A percentile compares a stretch with the other conserved stretches of the same genome.
Conservation (phyloP, 305 asterid species). For the Striga hermonthica region DNA sequence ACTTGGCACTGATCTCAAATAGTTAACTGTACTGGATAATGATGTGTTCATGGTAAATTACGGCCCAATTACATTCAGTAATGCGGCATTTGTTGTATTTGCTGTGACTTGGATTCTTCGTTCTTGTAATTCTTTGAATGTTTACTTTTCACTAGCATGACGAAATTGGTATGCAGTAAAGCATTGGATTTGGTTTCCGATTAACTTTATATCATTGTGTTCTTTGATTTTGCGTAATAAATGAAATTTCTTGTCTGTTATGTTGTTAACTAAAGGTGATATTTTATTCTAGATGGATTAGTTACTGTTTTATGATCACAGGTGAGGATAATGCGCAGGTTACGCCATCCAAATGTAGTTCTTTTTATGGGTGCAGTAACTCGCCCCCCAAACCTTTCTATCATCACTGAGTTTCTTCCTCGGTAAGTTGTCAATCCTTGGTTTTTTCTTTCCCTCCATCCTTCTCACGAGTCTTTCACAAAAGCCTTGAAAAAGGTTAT, state of each 20-base stretch:
- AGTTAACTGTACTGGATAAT: neutral
- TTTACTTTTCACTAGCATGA: neutral
- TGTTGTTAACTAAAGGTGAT: constrained; percentile 16
- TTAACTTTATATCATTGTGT: constrained; percentile 14
- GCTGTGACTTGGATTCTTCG: constrained; percentile 11
- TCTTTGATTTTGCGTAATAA: constrained; percentile 25
- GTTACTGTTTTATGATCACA: constrained; percentile 38
- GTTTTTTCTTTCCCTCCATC: constrained; percentile 9
- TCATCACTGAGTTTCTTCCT: constrained; percentile 89
- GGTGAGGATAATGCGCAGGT: constrained; percentile 98
- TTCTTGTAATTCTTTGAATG: neutral
- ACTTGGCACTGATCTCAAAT: neutral
- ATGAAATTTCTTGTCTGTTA: constrained; percentile 10
- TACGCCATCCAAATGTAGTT: constrained; percentile 97
- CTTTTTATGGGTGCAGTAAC: constrained; percentile 99
- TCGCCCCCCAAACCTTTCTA: constrained; percentile 98
- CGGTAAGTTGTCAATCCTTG: constrained; percentile 51
- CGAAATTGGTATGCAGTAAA: neutral
- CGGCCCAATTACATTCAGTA: constrained; percentile 8
- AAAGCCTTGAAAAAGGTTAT: constrained; percentile 9
- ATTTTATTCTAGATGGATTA: constrained; percentile 24
- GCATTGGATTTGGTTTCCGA: constrained; percentile 8
- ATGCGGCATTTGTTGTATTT: constrained; percentile 22
- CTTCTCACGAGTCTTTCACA: constrained; percentile 7
- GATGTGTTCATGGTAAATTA: constrained; percentile 6